Conservation (phyloP, 352 stramenopile species). For the Globisporangium splendens region DNA sequence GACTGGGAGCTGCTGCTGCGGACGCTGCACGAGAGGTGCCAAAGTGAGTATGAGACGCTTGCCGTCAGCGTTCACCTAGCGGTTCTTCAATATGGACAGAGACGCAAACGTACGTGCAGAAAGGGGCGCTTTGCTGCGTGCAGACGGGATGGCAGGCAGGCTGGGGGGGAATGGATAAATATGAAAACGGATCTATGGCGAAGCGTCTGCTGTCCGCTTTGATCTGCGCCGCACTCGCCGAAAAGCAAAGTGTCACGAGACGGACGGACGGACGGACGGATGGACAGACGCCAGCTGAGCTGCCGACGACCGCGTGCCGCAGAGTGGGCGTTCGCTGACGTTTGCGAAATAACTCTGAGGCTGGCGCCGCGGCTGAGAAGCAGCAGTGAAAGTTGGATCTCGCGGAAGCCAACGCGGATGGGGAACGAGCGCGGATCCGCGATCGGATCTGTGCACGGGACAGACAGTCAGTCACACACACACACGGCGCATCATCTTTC, state of each 20-base stretch:
- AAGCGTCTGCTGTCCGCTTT: no score
- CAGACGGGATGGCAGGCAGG: background rate
- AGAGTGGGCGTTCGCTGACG: background rate
- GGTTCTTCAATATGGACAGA: background rate
- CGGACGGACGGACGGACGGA: slow-evolving; percentile 7
- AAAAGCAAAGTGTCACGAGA: slow-evolving; percentile 16
- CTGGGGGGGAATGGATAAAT: background rate
- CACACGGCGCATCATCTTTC: background rate
- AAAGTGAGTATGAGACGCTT: background rate
- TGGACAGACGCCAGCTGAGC: background rate
- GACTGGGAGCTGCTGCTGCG: background rate
- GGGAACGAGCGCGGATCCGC: background rate
- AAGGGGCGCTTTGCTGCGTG: background rate
- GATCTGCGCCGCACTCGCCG: slow-evolving; percentile 12
- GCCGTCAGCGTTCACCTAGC: no score
- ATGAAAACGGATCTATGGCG: no score
- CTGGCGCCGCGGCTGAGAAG: background rate
- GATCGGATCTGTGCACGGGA: background rate
- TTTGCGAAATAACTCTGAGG: background rate
- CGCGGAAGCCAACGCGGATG: background rate
- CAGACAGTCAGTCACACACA: background rate
- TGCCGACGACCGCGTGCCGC: background rate
- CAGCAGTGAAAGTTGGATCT: background rate
- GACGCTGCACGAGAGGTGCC: background rate
- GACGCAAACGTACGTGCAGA: background rate